A percentile compares a stretch with the other conserved stretches of the same genome.
Evolutionary conservation across 305 asterid species (phyloP).

Genomic region (Rubia balearica): DNA sequence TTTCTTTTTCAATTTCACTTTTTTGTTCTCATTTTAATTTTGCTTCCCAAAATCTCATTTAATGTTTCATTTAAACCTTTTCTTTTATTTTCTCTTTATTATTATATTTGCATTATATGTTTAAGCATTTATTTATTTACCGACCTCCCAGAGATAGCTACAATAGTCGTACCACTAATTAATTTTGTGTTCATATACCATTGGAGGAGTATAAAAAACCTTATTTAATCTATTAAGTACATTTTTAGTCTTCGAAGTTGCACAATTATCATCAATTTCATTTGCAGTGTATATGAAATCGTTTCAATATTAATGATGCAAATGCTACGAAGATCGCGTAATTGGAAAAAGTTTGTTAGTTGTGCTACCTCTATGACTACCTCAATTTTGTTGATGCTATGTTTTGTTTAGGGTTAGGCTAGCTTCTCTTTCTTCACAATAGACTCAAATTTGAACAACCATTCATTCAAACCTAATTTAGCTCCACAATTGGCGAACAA

Average conservation of each 20-base stretch:
- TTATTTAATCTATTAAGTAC: not conserved
- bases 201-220: not conserved
- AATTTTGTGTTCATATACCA: too few relatives aligned
- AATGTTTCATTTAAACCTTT: too few relatives aligned
- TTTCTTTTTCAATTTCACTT: not conserved
- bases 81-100: too few relatives aligned
- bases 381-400: not conserved
- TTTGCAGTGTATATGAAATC: not conserved
- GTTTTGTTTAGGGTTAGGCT: not conserved
- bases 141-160: too few relatives aligned
- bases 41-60: too few relatives aligned
- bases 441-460: not conserved
- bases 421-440: not conserved
- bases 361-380: not conserved
- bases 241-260: not conserved
- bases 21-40: not conserved
- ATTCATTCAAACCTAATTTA: not conserved
- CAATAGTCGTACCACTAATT: too few relatives aligned
- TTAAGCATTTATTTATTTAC: too few relatives aligned
- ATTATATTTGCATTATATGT: too few relatives aligned
- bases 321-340: not conserved
- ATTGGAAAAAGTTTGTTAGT: not conserved
- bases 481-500: not conserved
- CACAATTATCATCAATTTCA: not conserved
- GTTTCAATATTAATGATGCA: not conserved